Evolutionary conservation across 768 basidiomycete species (phyloP).

Genomic region (Austroboletus festivus): DNA sequence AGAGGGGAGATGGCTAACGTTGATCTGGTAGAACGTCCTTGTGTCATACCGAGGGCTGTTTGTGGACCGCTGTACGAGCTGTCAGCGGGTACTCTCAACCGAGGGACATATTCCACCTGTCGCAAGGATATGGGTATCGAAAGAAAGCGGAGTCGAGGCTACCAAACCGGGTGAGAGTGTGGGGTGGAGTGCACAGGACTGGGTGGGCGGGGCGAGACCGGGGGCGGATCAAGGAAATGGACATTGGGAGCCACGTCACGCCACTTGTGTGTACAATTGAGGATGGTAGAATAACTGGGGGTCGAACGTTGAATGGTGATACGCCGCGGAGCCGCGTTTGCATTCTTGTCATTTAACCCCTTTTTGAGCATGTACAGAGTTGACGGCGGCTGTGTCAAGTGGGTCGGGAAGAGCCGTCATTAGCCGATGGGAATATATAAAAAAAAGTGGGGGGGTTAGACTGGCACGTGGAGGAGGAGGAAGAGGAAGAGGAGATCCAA

Average conservation of each 20-base stretch:
- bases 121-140: conserved; percentile 51
- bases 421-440: background rate
- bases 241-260: conserved; percentile 53
- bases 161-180: no score
- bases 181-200: no score
- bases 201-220: background rate
- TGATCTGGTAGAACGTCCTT: conserved; percentile 43
- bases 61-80: conserved; percentile 54
- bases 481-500: background rate
- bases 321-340: background rate
- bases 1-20: background rate
- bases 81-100: conserved; percentile 61
- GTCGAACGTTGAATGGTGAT: background rate
- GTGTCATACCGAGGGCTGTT: conserved; percentile 60
- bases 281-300: background rate
- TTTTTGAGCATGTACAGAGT: background rate
- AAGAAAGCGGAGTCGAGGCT: background rate
- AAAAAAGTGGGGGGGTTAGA: background rate
- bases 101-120: conserved; percentile 76
- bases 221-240: conserved; percentile 26
- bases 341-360: background rate
- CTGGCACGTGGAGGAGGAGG: conserved; percentile 1
- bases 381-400: background rate
- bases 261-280: conserved; percentile 36
- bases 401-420: background rate